Evolutionary conservation across 108 stramenopile genomes (phyloP).

Genomic region (Fistulifera solaris): DNA sequence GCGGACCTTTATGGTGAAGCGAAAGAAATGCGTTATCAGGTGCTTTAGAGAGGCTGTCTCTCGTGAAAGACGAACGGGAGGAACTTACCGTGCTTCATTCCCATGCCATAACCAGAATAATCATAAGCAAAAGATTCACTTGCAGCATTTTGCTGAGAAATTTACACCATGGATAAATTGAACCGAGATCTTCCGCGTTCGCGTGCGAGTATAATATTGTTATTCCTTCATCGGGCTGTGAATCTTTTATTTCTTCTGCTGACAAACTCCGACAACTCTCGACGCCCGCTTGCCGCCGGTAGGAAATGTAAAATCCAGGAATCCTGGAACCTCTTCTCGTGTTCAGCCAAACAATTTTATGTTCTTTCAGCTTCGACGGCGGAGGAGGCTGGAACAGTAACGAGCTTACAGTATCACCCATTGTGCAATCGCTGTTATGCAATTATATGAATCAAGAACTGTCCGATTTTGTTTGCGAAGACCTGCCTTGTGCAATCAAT

Average conservation of each 20-base stretch:
- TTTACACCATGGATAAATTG: conserved; percentile 87
- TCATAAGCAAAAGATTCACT: conserved; percentile 98
- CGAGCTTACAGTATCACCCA: conserved; percentile 82
- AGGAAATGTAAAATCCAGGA: conserved; percentile 79
- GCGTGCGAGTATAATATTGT: conserved; percentile 89
- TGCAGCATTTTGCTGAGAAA: conserved; percentile 82
- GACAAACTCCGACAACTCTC: conserved; percentile 32
- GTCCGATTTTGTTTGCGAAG: too few species aligned
- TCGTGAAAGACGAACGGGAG: too few species aligned
- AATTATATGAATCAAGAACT: too few species aligned
- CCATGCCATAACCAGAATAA: conserved; percentile 88
- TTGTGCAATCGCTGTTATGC: conserved; percentile 15
- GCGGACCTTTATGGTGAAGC: conserved; percentile 33
- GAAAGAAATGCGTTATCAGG: background rate
- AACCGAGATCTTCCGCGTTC: conserved; percentile 93
- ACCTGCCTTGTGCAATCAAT: too few species aligned
- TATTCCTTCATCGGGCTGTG: conserved; percentile 33
- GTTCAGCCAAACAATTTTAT: conserved; percentile 84
- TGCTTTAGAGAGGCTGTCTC: background rate
- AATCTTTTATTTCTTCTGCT: conserved; percentile 22
- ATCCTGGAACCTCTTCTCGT: conserved; percentile 62
- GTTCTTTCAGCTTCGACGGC: conserved; percentile 83
- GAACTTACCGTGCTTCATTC: conserved; percentile 1
- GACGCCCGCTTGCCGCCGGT: conserved; percentile 31
- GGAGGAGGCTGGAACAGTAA: conserved; percentile 86